Percentiles rank a stretch among this genome's conserved stretches.
phyloP scores from a whole-genome alignment of 257 asterid genomes.

The Solanum microdontum region DNA sequence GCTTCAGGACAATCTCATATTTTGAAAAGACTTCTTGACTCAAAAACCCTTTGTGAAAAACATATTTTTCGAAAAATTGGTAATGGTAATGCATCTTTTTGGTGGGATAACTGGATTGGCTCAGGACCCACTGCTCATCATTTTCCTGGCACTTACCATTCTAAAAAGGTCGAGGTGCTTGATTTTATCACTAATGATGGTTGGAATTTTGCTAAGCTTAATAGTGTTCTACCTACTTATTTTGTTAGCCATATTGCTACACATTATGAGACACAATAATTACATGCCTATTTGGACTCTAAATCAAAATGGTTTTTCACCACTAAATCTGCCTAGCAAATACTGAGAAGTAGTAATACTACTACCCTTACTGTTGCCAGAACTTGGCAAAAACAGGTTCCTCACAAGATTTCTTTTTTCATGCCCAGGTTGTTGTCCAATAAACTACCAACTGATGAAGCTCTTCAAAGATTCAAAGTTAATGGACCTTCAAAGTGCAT shows the following conservation, averaged over 20 bases:
- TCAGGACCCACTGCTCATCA: not conserved
- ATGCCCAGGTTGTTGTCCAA: not conserved
- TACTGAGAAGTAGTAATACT: too few species aligned
- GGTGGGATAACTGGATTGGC: not conserved
- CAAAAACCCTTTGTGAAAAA: not conserved
- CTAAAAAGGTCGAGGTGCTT: too few species aligned
- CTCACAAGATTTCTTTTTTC: too few species aligned
- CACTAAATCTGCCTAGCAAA: too few species aligned
- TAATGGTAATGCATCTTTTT: not conserved
- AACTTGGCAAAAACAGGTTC: not conserved
- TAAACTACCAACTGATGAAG: too few species aligned
- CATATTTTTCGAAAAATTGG: too few species aligned
- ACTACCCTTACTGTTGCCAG: not conserved
- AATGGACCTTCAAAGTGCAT: too few species aligned
- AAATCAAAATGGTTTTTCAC: not conserved
- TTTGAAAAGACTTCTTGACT: not conserved
- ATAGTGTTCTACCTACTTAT: not conserved
- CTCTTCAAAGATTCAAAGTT: too few species aligned
- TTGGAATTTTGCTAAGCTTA: not conserved
- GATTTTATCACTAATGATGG: not conserved
- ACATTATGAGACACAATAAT: not conserved
- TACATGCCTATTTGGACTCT: not conserved
- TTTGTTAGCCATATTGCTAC: not conserved
- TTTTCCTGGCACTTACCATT: too few species aligned
- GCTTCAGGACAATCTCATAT: too few species aligned